A percentile compares a stretch with the other conserved stretches of the same genome.
phyloP scores from a whole-genome alignment of 805 yeast species.

The Debaryomyces maramus region DNA sequence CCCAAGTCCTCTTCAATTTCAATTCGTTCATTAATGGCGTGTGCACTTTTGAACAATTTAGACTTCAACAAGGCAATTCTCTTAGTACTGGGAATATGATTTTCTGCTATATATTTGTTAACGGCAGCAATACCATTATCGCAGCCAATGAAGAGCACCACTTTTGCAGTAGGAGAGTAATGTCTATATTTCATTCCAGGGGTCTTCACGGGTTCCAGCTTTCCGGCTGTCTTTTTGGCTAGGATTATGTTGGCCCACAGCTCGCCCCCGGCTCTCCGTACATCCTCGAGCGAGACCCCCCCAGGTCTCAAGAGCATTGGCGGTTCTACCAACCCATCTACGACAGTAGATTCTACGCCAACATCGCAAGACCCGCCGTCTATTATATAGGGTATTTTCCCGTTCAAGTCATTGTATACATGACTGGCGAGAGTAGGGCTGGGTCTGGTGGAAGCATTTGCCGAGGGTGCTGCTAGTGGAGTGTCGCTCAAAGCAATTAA shows the following conservation, averaged over 20 bases:
- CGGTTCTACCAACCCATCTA: conserved; percentile 82
- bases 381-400: conserved; percentile 76
- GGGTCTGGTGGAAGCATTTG: conserved; percentile 94
- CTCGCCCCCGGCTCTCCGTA: conserved; percentile 62
- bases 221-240: conserved; percentile 66
- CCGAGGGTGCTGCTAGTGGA: conserved; percentile 97
- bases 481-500: conserved; percentile 78
- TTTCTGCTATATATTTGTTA: conserved; percentile 19
- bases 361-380: conserved; percentile 91
- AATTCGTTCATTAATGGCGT: conserved; percentile 14
- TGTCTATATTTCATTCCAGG: conserved; percentile 99
- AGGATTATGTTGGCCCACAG: conserved; percentile 63
- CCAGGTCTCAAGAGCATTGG: conserved; percentile 94
- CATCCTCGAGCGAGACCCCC: conserved; percentile 81
- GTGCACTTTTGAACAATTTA: conserved; percentile 29
- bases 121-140: conserved; percentile 43
- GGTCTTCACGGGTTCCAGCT: conserved; percentile 71
- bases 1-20: conserved; percentile 44
- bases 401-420: conserved; percentile 76
- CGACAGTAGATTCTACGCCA: conserved; percentile 92
- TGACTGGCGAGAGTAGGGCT: conserved; percentile 89
- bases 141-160: conserved; percentile 59
- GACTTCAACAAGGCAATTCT: conserved; percentile 57
- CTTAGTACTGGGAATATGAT: conserved; percentile 13
- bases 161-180: conserved; percentile 88